Evolutionary conservation across 768 basidiomycete genomes (phyloP), one percentile per base, ranked within the genome.

Genomic region (Leccinum incarnatum): DNA sequence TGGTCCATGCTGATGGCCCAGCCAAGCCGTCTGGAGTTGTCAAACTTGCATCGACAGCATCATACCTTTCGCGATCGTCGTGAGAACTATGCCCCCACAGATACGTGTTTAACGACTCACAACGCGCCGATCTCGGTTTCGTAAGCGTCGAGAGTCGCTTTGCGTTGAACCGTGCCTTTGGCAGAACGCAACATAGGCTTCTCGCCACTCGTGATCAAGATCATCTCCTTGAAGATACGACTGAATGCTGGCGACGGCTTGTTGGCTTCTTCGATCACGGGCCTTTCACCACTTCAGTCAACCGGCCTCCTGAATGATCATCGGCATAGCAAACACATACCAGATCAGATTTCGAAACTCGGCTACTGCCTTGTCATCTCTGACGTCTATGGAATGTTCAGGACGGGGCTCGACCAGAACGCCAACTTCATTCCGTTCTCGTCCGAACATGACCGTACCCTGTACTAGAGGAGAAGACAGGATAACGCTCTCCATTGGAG

Each of bases 191-290:
- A 67, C 49, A 84, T 63, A 0, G 82, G 83, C 61, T 79, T 81
- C 1, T 65, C 69, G 14, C 70, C 37, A 2, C 67, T 65, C 1
- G 81, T 70, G 9, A 83, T 62, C 17, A 83, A 37, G 47, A 84
- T 80, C 82, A 83, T 79, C 63, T 84, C 79, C 66, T 80, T 81
- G 68, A 78, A 81, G 5, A 81, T 73, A 9, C 76, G 71, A 54
- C 78, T 78, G 59, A 77, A 79, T 0, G 75, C 68, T 0, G 81
- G 81, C 0, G 79, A 72, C 2, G 62, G 56, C 11, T 62, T 67
- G 49, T 81, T 82, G 1, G 79, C 81, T 42, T 79, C 75, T 25
- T 79, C 78, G 0, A 82, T 74, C 23, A 62, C 53, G 0, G 76
- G 71, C 75, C 78, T 80, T 42, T 29, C 6, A 47, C 45, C 8